Evolutionary conservation across 495 filamentous ascomycete genomes (phyloP).

Genomic region (Podospora tetraspora): DNA sequence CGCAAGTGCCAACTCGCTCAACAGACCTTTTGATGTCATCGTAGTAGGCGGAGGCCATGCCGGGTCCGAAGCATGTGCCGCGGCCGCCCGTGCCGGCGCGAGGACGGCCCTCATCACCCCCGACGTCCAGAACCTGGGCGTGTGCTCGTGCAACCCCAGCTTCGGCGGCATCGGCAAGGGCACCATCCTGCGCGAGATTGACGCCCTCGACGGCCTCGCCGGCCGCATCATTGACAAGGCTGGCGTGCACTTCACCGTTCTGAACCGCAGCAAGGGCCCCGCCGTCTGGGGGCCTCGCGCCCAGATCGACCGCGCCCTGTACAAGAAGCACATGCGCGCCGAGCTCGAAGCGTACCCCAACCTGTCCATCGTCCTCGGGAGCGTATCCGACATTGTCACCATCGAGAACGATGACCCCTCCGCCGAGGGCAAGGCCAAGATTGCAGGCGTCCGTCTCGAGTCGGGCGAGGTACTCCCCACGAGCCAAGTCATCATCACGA

Average conservation of each 20-base stretch:
- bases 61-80: constrained; percentile 90
- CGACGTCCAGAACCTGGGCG: constrained; percentile 79
- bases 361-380: constrained; percentile 74
- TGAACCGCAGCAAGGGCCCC: constrained; percentile 86
- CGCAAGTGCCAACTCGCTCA: not conserved
- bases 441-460: constrained; percentile 82
- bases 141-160: constrained; percentile 96
- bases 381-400: constrained; percentile 85
- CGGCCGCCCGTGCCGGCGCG: constrained; percentile 83
- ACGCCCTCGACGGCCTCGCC: constrained; percentile 88
- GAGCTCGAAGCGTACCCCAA: constrained; percentile 74
- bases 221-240: constrained; percentile 91
- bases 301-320: constrained; percentile 90
- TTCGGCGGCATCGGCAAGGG: constrained; percentile 99
- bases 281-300: constrained; percentile 96
- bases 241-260: constrained; percentile 80
- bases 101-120: constrained; percentile 87
- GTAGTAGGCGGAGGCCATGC: constrained; percentile 96
- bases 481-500: constrained; percentile 84
- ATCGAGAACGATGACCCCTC: constrained; percentile 46
- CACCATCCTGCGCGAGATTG: constrained; percentile 90
- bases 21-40: constrained; percentile 80
- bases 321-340: constrained; percentile 85
- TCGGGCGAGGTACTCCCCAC: constrained; percentile 81
- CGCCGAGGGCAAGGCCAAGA: constrained; percentile 60